These are phyloP conservation scores for Jimgerdemannia lactiflua DNA, from an alignment of 192 early-diverging fungal genomes.

Conservation along the genomic window DNA sequence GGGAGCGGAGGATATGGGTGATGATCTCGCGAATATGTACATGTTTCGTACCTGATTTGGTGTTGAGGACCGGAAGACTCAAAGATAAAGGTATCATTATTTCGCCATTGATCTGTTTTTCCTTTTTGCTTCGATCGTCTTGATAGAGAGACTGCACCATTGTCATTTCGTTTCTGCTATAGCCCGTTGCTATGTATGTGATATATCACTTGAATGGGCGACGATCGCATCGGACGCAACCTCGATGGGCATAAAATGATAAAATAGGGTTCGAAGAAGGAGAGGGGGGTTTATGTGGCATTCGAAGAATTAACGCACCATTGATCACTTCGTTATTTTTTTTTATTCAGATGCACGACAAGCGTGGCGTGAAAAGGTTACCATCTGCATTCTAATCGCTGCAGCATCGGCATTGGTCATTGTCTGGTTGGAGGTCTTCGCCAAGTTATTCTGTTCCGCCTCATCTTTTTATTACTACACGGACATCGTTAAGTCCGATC, in stretches of 20 bases:
- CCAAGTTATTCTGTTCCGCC: conserved; percentile 30
- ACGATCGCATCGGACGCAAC: too few relatives aligned
- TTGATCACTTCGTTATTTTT: too few relatives aligned
- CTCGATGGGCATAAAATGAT: too few relatives aligned
- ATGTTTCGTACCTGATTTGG: background rate
- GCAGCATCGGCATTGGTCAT: conserved; percentile 16
- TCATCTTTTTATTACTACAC: conserved; percentile 16
- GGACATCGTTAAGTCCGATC: background rate
- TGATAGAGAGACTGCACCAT: too few relatives aligned
- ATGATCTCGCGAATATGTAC: background rate
- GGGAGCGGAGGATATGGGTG: background rate
- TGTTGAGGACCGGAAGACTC: background rate
- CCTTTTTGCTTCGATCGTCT: too few relatives aligned
- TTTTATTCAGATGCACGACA: background rate
- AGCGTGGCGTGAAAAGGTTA: conserved; percentile 26
- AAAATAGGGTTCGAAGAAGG: too few relatives aligned
- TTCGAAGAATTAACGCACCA: too few relatives aligned
- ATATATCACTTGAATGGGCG: too few relatives aligned
- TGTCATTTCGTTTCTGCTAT: too few relatives aligned
- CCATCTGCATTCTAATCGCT: conserved; percentile 15
- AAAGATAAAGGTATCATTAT: background rate
- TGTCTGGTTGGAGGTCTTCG: conserved; percentile 31
- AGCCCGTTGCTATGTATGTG: too few relatives aligned
- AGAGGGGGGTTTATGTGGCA: too few relatives aligned
- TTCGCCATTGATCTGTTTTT: too few relatives aligned